A percentile compares a stretch with the other conserved stretches of the same genome.
Evolutionary conservation across 306 rosid species (phyloP).

Genomic region (Rosa multiflora): DNA sequence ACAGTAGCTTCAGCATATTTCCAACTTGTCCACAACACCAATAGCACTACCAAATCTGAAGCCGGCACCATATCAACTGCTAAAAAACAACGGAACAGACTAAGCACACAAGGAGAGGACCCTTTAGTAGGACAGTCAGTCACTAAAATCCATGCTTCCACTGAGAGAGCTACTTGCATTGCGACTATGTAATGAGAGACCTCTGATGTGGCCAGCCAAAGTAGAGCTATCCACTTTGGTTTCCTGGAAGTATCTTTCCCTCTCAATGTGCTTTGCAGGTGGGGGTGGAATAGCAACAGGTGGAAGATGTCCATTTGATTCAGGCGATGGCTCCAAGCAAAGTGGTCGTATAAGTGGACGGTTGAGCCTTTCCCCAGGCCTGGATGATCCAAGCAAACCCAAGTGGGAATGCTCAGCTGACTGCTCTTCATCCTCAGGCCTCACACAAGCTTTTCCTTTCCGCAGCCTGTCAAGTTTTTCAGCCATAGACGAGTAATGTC

Average conservation of each 20-base stretch:
- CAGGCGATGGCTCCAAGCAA: conserved; percentile 33
- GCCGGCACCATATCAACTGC: conserved; percentile 3
- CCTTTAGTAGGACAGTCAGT: conserved; percentile 31
- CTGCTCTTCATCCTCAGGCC: conserved; percentile 71
- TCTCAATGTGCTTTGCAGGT: conserved; percentile 82
- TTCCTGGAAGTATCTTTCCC: conserved; percentile 83
- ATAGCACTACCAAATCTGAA: conserved; percentile 6
- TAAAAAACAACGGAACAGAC: not conserved
- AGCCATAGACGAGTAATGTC: conserved; percentile 14
- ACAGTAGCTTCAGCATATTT: conserved; percentile 1
- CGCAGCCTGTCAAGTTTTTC: conserved; percentile 60
- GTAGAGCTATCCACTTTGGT: conserved; percentile 64
- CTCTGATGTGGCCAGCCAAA: conserved; percentile 68
- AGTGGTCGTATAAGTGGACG: conserved; percentile 84
- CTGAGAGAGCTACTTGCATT: conserved; percentile 79
- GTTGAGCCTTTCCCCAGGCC: conserved; percentile 56
- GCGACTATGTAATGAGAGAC: conserved; percentile 78
- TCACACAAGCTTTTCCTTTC: conserved; percentile 90
- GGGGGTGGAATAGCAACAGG: conserved; percentile 78
- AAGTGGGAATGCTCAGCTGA: conserved; percentile 42
- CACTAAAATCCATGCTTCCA: conserved; percentile 85
- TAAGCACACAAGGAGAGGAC: conserved; percentile 8
- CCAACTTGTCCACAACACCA: not conserved
- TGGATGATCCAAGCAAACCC: conserved; percentile 52
- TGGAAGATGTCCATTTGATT: conserved; percentile 30